Evolutionary conservation across 2,329 filamentous ascomycete species (phyloP).

Genomic region (Cladosporium austrohemisphaericum): DNA sequence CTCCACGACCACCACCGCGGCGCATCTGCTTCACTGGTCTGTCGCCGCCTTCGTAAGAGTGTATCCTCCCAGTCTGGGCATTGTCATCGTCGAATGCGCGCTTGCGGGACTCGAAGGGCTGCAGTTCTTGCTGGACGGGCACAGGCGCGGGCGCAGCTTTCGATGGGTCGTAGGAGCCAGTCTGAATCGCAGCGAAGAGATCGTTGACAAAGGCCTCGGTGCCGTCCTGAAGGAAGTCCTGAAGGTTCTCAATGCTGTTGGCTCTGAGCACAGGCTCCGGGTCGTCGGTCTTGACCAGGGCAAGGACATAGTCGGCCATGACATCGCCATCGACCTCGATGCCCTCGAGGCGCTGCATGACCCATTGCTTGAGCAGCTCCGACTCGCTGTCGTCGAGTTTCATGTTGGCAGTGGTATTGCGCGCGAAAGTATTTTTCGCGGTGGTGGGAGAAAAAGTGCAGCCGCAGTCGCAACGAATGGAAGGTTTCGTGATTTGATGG

Average conservation of each 20-base stretch:
- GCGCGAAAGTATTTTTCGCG: not conserved
- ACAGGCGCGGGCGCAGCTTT: constrained; percentile 22
- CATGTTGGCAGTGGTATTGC: constrained; percentile 38
- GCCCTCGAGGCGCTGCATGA: constrained; percentile 69
- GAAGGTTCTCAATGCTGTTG: constrained; percentile 67
- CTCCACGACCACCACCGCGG: constrained; percentile 44
- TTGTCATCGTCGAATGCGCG: constrained; percentile 55
- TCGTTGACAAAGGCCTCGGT: constrained; percentile 64
- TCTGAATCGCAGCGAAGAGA: constrained; percentile 62
- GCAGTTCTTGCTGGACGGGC: constrained; percentile 12
- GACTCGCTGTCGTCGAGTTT: constrained; percentile 53
- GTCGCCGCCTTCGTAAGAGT: constrained; percentile 29
- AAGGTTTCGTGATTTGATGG: too few species aligned
- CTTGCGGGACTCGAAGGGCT: constrained; percentile 46
- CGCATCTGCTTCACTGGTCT: constrained; percentile 59
- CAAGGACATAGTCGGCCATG: constrained; percentile 79
- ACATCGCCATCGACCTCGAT: constrained; percentile 79
- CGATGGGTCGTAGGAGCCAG: constrained; percentile 44
- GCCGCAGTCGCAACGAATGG: too few species aligned
- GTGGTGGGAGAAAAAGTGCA: not conserved
- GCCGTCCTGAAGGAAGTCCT: constrained; percentile 70
- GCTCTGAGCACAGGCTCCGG: constrained; percentile 60
- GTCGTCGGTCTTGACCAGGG: constrained; percentile 68
- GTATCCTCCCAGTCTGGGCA: constrained; percentile 32
- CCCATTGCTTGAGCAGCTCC: constrained; percentile 67